These are phyloP conservation scores for Saccharomycopsis fermentans DNA, from an alignment of 805 yeast genomes.

Conservation along the genomic window DNA sequence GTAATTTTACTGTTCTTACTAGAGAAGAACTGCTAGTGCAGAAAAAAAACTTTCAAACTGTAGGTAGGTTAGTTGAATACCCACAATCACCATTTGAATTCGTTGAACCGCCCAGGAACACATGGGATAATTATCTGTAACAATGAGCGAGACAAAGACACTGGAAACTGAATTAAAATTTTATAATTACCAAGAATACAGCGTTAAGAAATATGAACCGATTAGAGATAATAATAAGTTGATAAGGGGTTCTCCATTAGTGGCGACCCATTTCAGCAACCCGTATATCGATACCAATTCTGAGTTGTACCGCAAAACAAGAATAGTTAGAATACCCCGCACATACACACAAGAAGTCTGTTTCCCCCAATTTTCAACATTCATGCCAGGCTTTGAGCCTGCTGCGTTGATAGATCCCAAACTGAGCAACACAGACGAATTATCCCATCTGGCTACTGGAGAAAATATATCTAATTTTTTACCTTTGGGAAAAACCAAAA, in stretches of 20 bases:
- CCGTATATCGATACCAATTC: conserved; percentile 31
- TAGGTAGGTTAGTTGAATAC: too few species aligned
- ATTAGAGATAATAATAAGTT: conserved; percentile 14
- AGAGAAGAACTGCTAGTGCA: too few species aligned
- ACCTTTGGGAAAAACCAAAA: conserved; percentile 28
- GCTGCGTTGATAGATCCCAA: conserved; percentile 39
- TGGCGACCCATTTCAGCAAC: conserved; percentile 62
- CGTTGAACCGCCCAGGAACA: too few species aligned
- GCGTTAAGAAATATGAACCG: conserved; percentile 26
- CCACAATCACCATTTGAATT: too few species aligned
- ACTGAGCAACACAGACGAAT: conserved; percentile 3
- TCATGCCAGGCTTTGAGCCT: conserved; percentile 51
- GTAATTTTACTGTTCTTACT: too few species aligned
- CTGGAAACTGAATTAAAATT: conserved; percentile 26
- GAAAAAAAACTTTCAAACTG: too few species aligned
- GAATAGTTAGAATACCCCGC: conserved; percentile 62
- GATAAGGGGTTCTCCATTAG: conserved; percentile 26
- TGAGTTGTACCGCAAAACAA: conserved; percentile 27
- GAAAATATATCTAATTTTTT: conserved; percentile 22
- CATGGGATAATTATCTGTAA: neutral
- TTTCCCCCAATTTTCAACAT: conserved; percentile 35
- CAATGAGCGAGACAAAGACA: neutral
- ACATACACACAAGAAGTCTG: conserved; percentile 25
- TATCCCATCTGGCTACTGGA: neutral
- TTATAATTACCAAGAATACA: conserved; percentile 62